Conservation (phyloP, 2,329 filamentous ascomycete genomes). For the Mariannaea elegans region DNA sequence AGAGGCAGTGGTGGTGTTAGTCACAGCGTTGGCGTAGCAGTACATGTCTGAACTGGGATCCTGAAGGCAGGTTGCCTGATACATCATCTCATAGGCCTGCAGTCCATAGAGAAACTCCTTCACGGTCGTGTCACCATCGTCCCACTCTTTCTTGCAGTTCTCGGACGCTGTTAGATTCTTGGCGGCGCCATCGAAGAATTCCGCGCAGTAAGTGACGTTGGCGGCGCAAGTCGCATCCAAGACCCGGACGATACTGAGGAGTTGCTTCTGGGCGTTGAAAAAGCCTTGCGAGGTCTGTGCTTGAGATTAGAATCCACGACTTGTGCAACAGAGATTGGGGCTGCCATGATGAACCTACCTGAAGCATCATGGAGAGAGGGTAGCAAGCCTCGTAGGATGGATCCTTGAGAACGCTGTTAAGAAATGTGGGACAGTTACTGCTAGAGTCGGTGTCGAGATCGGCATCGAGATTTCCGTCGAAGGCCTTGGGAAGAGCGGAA, state of each 20-base stretch:
- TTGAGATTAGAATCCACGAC: slow-evolving; percentile 16
- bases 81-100: slow-evolving; percentile 78
- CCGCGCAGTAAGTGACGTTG: slow-evolving; percentile 70
- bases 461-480: slow-evolving; percentile 70
- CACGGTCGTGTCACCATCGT: slow-evolving; percentile 73
- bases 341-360: slow-evolving; percentile 60
- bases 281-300: slow-evolving; percentile 81
- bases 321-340: background rate
- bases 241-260: slow-evolving; percentile 76
- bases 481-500: slow-evolving; percentile 66
- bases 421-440: slow-evolving; percentile 70
- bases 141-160: slow-evolving; percentile 78
- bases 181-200: slow-evolving; percentile 72
- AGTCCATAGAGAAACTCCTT: slow-evolving; percentile 79
- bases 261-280: slow-evolving; percentile 79
- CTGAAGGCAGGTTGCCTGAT: slow-evolving; percentile 81
- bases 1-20: slow-evolving; percentile 74
- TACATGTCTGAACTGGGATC: slow-evolving; percentile 73
- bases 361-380: slow-evolving; percentile 84
- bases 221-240: slow-evolving; percentile 82
- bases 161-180: slow-evolving; percentile 66
- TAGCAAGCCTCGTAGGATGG: slow-evolving; percentile 77
- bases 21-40: slow-evolving; percentile 85
- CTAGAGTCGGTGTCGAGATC: slow-evolving; percentile 66
- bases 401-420: slow-evolving; percentile 72